A percentile compares a stretch with the other conserved stretches of the same genome.
Evolutionary conservation across 2,329 filamentous ascomycete genomes (phyloP).

Genomic region (Emergomyces orientalis): DNA sequence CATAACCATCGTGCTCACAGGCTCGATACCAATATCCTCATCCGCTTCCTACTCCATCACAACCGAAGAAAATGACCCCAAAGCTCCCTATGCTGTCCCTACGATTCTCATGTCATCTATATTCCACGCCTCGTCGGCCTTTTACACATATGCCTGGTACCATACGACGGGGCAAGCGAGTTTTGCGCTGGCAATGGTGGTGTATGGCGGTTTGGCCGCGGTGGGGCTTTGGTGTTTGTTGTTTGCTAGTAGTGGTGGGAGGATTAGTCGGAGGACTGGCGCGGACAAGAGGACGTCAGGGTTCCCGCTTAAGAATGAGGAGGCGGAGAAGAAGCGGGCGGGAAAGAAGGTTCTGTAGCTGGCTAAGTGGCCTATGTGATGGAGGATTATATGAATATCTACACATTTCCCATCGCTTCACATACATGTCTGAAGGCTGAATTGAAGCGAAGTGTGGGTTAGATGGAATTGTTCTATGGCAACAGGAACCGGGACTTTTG

Average conservation of each 20-base stretch:
- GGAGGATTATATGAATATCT: background rate
- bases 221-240: constrained; percentile 57
- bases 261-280: constrained; percentile 54
- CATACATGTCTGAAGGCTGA: background rate
- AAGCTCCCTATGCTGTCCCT: constrained; percentile 56
- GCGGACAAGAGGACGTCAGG: constrained; percentile 58
- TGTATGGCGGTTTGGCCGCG: constrained; percentile 48
- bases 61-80: constrained; percentile 37
- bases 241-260: constrained; percentile 48
- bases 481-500: background rate
- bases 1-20: constrained; percentile 59
- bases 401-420: background rate
- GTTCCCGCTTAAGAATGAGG: constrained; percentile 55
- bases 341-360: constrained; percentile 18
- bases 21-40: constrained; percentile 53
- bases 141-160: constrained; percentile 61
- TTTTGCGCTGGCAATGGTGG: constrained; percentile 52
- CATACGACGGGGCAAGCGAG: constrained; percentile 46
- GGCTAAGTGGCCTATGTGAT: background rate
- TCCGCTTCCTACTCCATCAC: constrained; percentile 36
- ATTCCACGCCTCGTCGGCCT: constrained; percentile 55
- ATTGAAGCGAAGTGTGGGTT: background rate
- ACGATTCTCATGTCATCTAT: constrained; percentile 56
- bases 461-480: no score
- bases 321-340: constrained; percentile 44